These are phyloP conservation scores for Musa troglodytarum DNA, from an alignment of 176 grass and related monocot genomes.

Conservation along the genomic window DNA sequence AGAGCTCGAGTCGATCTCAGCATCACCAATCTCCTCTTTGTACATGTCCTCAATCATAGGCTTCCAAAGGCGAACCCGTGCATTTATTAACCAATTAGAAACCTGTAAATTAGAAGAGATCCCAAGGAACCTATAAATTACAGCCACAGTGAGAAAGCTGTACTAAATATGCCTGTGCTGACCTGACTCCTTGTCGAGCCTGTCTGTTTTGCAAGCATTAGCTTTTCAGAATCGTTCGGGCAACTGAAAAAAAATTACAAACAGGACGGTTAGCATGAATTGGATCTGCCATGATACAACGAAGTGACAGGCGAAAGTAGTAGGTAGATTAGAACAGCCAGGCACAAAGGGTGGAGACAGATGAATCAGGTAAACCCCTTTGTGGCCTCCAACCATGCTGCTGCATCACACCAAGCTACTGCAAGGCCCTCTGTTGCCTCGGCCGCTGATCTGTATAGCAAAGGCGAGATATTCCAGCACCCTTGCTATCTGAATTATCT, in stretches of 20 bases:
- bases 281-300: not conserved
- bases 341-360: slow-evolving; percentile 76
- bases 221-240: slow-evolving; percentile 84
- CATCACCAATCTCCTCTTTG: no score
- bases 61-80: no score
- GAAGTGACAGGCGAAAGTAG: not conserved
- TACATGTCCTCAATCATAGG: no score
- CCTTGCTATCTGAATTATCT: slow-evolving; percentile 32
- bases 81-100: not conserved
- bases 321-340: slow-evolving; percentile 71
- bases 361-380: slow-evolving; percentile 78
- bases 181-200: slow-evolving; percentile 87
- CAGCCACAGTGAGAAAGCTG: not conserved
- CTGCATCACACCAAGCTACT: slow-evolving; percentile 95
- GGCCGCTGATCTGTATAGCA: slow-evolving; percentile 83
- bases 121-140: not conserved
- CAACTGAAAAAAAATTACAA: slow-evolving; percentile 36
- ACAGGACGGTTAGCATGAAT: slow-evolving; percentile 8
- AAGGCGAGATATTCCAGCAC: slow-evolving; percentile 55
- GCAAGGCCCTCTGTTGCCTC: slow-evolving; percentile 85
- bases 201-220: slow-evolving; percentile 76
- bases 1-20: no score
- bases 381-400: slow-evolving; percentile 75
- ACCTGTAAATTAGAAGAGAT: not conserved
- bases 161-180: not conserved